These are phyloP conservation scores for Dothiorella sarmentorum DNA, from an alignment of 2,329 filamentous ascomycete genomes.

Conservation along the genomic window DNA sequence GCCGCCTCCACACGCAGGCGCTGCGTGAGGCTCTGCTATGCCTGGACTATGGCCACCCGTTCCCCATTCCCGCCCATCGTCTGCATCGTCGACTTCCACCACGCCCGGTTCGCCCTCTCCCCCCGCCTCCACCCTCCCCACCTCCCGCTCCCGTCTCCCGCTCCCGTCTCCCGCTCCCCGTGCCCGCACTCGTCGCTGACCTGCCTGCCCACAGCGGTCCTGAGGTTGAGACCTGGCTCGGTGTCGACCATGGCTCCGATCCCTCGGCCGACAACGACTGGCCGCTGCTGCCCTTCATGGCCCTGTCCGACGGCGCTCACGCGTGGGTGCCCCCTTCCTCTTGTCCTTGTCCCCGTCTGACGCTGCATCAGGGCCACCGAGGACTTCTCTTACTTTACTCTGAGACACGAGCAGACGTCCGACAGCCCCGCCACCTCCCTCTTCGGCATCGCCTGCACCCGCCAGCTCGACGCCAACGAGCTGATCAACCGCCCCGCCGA, in stretches of 20 bases:
- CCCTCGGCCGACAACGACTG: slow-evolving; percentile 83
- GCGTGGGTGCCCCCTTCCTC: slow-evolving; percentile 57
- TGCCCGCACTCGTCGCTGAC: not conserved
- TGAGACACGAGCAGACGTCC: slow-evolving; percentile 56
- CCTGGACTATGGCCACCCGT: slow-evolving; percentile 12
- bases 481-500: slow-evolving; percentile 77
- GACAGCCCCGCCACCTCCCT: slow-evolving; percentile 68
- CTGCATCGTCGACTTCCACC: slow-evolving; percentile 54
- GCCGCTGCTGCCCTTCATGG: slow-evolving; percentile 92
- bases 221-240: slow-evolving; percentile 91
- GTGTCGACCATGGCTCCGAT: slow-evolving; percentile 68
- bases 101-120: slow-evolving; percentile 41
- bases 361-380: slow-evolving; percentile 66
- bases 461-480: slow-evolving; percentile 78
- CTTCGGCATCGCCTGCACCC: slow-evolving; percentile 93
- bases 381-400: slow-evolving; percentile 98
- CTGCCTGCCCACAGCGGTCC: slow-evolving; percentile 59
- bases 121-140: no score
- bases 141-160: no score
- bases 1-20: not conserved
- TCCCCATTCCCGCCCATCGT: slow-evolving; percentile 45
- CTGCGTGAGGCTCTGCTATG: slow-evolving; percentile 9
- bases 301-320: slow-evolving; percentile 91
- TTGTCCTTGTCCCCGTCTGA: not conserved
- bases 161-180: no score